phyloP scores from a whole-genome alignment of 2,329 filamentous ascomycete genomes.

The Sclerotinia subarctica region DNA sequence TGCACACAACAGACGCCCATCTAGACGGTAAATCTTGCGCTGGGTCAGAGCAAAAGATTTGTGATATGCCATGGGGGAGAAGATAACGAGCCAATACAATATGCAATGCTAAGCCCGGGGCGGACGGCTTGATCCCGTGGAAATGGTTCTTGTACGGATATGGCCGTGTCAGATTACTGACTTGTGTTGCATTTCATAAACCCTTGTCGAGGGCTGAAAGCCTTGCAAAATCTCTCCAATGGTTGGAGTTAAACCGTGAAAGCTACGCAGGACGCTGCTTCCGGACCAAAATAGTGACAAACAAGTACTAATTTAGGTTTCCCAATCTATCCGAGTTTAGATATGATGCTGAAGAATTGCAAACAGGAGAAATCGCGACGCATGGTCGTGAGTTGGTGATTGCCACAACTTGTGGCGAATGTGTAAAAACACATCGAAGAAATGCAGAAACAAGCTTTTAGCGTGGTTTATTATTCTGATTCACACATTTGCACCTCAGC shows the following conservation, averaged over 20 bases:
- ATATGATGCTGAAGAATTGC: background rate
- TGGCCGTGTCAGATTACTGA: background rate
- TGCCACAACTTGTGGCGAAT: background rate
- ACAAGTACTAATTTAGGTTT: background rate
- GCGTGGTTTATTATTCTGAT: background rate
- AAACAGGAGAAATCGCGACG: background rate
- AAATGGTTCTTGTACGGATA: constrained; percentile 15
- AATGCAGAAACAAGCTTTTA: background rate
- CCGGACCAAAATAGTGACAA: constrained; percentile 3
- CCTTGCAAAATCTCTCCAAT: constrained; percentile 7
- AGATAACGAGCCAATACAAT: background rate
- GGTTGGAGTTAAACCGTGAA: constrained; percentile 7
- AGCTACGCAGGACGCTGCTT: background rate
- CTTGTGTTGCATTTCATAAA: constrained; percentile 4
- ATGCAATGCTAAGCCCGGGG: background rate
- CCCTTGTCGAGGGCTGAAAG: constrained; percentile 10
- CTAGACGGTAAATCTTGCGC: background rate
- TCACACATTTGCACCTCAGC: background rate
- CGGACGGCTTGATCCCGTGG: constrained; percentile 15
- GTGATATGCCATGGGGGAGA: background rate
- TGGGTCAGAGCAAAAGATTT: background rate
- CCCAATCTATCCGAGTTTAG: background rate
- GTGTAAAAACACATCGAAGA: background rate
- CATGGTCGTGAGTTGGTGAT: background rate
- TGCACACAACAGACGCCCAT: background rate